Conservation (phyloP, 1,139 yeast genomes). For the Candida glucosophila region DNA sequence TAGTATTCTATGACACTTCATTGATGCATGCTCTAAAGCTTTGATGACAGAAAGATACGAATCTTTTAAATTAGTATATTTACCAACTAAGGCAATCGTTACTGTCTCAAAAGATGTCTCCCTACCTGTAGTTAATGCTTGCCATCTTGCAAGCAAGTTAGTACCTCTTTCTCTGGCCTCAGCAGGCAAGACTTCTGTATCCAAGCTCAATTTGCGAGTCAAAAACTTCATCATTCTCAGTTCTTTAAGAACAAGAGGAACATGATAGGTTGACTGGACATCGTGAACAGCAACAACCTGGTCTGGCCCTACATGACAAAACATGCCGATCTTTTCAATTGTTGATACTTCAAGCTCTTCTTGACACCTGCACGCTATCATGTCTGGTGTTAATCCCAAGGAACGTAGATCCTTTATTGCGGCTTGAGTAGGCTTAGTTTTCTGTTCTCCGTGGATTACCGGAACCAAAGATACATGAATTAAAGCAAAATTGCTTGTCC, state of each 20-base stretch:
- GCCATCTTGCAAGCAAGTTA: slow-evolving; percentile 70
- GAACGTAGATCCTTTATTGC: slow-evolving; percentile 96
- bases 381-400: slow-evolving; percentile 88
- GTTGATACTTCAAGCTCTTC: slow-evolving; percentile 75
- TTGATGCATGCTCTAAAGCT: slow-evolving; percentile 89
- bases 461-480: slow-evolving; percentile 96
- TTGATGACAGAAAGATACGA: slow-evolving; percentile 92
- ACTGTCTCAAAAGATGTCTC: slow-evolving; percentile 83
- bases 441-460: slow-evolving; percentile 96
- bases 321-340: slow-evolving; percentile 94
- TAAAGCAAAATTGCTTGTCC: slow-evolving; percentile 85
- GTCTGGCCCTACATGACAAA: slow-evolving; percentile 96
- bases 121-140: slow-evolving; percentile 60
- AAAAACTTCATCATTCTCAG: slow-evolving; percentile 79
- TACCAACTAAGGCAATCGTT: slow-evolving; percentile 93
- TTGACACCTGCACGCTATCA: slow-evolving; percentile 96
- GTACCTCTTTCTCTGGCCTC: slow-evolving; percentile 60
- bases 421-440: slow-evolving; percentile 98
- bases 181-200: slow-evolving; percentile 39
- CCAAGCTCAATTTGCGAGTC: slow-evolving; percentile 56
- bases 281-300: slow-evolving; percentile 97
- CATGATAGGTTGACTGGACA: slow-evolving; percentile 95
- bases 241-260: slow-evolving; percentile 82
- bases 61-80: slow-evolving; percentile 92
- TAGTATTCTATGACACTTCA: slow-evolving; percentile 78